Base-by-base conservation (phyloP, 2,329 filamentous ascomycete genomes). In the Nothomitra cinnamomea region DNA sequence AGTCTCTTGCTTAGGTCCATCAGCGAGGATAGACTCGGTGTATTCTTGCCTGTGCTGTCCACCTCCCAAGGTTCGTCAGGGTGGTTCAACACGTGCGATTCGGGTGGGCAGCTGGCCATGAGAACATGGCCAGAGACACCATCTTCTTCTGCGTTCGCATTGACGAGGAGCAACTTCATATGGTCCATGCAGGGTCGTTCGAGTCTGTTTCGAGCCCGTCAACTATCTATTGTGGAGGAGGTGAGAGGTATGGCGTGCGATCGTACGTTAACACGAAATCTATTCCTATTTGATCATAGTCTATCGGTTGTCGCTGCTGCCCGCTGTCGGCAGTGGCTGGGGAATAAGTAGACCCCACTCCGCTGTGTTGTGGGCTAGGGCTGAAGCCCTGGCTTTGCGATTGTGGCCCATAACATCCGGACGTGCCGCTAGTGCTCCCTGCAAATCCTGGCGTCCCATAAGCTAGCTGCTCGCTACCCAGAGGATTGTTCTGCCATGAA, bases 181-280 rank as follows among this genome's bases (percentile, higher is more conserved):
- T 95, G 88, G 61, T 88, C 81, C 78, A 94, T 94, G 73, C 92
- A 96, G 52, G 89, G 87, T 65, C 83, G 85, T 72, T 95, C 89
- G 67, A 94, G 84, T 85, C 83, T 75, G 66, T 54, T 45, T 45
- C 1, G 38, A 53, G 36, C 36, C 28, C 51, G 24, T 40, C 36
- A 53, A 35, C 32, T 21, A 12, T 32, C 71, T 72, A 76, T 63
- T 76, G 71, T 61, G 73, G 77, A 65, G 77, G 77, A 70, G 78
- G 78, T 70, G 79, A 80, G 66, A 77, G 74, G 69, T 83, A 83
- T 66, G 78, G 74, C 70, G 74, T 76, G 69, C 77, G 76, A 65
- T 78, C 85, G 77, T 88, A 92, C 86, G 85, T 84, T 77, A 92
- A 78, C 63, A 92, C 86, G 72, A 92, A 90, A 69, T 92, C 86